These are phyloP conservation scores for Wallacemonas sp. DNA, from an alignment of 208 protist genomes.

Conservation along the genomic window DNA sequence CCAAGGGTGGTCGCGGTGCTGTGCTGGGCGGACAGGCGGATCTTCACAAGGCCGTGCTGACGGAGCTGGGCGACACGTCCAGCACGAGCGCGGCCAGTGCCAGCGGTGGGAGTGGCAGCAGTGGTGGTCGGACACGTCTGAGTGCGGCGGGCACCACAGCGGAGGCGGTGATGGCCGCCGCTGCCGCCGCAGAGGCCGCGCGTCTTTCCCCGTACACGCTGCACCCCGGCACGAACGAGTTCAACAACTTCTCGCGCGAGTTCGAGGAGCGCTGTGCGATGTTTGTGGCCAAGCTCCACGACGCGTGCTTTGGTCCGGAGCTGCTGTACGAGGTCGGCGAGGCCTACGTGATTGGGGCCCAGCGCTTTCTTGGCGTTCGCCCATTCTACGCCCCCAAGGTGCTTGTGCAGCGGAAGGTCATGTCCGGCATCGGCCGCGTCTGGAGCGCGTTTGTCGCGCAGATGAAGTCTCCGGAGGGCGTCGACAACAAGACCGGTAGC, in stretches of 20 bases:
- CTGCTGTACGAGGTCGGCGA: conserved; percentile 79
- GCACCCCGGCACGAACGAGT: conserved; percentile 54
- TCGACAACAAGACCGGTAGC: background rate
- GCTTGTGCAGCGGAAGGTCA: conserved; percentile 64
- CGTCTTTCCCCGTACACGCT: conserved; percentile 42
- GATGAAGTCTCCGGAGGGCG: conserved; percentile 25
- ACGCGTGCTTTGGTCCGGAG: conserved; percentile 81
- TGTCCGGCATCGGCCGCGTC: conserved; percentile 64
- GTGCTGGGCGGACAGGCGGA: conserved; percentile 2
- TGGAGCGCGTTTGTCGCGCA: conserved; percentile 51
- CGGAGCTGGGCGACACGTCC: conserved; percentile 3
- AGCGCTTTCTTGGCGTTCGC: conserved; percentile 77
- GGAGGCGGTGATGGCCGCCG: background rate
- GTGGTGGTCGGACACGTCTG: background rate
- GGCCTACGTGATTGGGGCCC: conserved; percentile 71
- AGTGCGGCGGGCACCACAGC: background rate
- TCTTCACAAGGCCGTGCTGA: background rate
- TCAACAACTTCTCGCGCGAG: conserved; percentile 78
- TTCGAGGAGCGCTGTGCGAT: conserved; percentile 77
- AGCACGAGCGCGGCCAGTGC: no score
- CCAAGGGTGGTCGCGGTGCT: background rate
- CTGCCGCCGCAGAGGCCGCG: background rate
- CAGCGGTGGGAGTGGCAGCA: no score
- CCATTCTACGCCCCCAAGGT: conserved; percentile 85
- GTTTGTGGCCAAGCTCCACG: conserved; percentile 49